A percentile compares a stretch with the other conserved stretches of the same genome.
These are phyloP conservation scores for Pichia sp. DNA, from an alignment of 1,139 yeast genomes.

Conservation along the genomic window DNA sequence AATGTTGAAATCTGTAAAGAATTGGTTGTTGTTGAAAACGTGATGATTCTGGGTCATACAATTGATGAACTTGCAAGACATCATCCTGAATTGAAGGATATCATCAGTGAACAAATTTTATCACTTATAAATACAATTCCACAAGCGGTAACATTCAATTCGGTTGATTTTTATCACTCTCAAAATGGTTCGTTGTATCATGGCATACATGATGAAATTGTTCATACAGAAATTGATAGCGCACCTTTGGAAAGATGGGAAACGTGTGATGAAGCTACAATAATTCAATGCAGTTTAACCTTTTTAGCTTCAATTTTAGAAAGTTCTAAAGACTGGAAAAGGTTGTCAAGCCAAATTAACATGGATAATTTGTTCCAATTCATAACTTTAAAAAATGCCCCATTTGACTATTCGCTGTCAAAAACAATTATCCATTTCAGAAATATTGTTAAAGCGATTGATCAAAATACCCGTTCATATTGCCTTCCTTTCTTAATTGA, in stretches of 20 bases:
- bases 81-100: constrained; percentile 62
- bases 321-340: constrained; percentile 43
- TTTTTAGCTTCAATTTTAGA: constrained; percentile 41
- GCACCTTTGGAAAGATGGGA: constrained; percentile 48
- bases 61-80: constrained; percentile 83
- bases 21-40: constrained; percentile 38
- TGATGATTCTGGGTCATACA: constrained; percentile 45
- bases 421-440: constrained; percentile 45
- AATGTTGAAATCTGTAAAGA: constrained; percentile 41
- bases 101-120: constrained; percentile 44
- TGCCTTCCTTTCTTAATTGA: constrained; percentile 31
- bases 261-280: constrained; percentile 31
- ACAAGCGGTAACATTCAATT: constrained; percentile 29
- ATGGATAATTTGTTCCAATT: constrained; percentile 38
- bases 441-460: constrained; percentile 47
- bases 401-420: constrained; percentile 54
- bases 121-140: constrained; percentile 42
- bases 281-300: constrained; percentile 39
- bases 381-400: constrained; percentile 39
- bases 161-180: constrained; percentile 37
- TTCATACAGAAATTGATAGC: constrained; percentile 28
- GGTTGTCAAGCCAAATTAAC: constrained; percentile 33
- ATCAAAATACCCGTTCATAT: constrained; percentile 45
- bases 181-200: constrained; percentile 35
- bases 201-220: constrained; percentile 30